phyloP scores from a whole-genome alignment of 495 filamentous ascomycete species.

The Aspergillus leporis region DNA sequence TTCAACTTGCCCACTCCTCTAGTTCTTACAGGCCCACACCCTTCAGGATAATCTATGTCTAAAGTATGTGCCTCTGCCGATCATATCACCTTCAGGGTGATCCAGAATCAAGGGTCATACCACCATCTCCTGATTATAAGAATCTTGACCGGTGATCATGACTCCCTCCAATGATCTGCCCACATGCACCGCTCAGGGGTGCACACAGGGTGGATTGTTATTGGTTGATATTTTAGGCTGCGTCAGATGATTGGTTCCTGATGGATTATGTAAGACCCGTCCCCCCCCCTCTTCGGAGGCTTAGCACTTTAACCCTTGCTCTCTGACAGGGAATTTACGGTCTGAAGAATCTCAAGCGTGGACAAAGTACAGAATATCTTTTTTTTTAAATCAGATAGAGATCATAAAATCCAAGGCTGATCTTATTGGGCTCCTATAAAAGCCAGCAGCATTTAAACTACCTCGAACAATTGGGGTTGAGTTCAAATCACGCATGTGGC shows the following conservation, averaged over 20 bases:
- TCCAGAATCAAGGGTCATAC: not conserved
- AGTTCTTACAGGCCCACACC: not conserved
- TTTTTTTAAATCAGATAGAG: too few relatives aligned
- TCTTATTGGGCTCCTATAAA: too few relatives aligned
- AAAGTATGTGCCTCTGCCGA: not conserved
- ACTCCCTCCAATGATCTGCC: constrained; percentile 7
- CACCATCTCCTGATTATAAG: not conserved
- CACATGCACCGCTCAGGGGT: constrained; percentile 12
- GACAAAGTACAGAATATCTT: too few relatives aligned
- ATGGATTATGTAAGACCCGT: not conserved
- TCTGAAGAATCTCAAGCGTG: too few relatives aligned
- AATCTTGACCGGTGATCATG: not conserved
- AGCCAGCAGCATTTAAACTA: too few relatives aligned
- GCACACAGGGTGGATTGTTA: not conserved
- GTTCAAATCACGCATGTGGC: constrained; percentile 46
- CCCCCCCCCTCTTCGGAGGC: not conserved
- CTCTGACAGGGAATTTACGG: not conserved
- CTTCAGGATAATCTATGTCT: not conserved
- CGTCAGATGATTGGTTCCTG: constrained; percentile 1
- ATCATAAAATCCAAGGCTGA: too few relatives aligned
- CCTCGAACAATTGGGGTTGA: not conserved
- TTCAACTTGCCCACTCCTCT: not conserved
- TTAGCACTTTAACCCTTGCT: not conserved
- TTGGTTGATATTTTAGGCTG: not conserved
- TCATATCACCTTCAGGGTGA: not conserved